Evolutionary conservation across 208 protist species (phyloP), one percentile per base, ranked within the genome.

Genomic region (Acanthamoeba polyphaga): DNA sequence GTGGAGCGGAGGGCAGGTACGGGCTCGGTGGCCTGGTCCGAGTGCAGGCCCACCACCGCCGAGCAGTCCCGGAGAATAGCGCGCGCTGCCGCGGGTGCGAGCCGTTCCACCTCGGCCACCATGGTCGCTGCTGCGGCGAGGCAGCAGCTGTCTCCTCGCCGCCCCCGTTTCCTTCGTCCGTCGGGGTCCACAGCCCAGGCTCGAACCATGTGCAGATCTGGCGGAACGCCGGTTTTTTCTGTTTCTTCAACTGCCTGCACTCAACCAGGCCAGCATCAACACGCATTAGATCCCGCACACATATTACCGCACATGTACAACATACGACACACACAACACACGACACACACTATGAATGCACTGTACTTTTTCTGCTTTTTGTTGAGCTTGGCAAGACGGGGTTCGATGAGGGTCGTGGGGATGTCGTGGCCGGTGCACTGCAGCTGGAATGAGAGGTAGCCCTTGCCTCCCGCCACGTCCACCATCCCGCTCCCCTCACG

Each of bases 381-480:
- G 43, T 68, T 4, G 0, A 92, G 62, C 43, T 74, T 51, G 60
- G 64, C 62, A 8, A 5, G 29, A 6, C 87, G 87, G 10, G 87
- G 87, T 22, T 92, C 87, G 43, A 92, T 74, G 60, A 92, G 62
- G 19, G 87, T 92, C 12, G 62, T 55, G 27, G 62, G 55, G 8
- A 92, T 38, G 43, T 55, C 87, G 46, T 88, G 80, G 6, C 49
- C 64, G 19, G 29, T 46, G 38, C 64, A 76, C 64, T 76, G 62
- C 24, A 92, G 60, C 24, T 92, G 87, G n/a, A 76, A 92, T 0
- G 87, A 92, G 8, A 92, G 34, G 62, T 92, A 68, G 55, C 87
- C 87, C 62, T 92, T 92, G 6, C 87, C 87, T 13, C 87, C 87
- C n/a, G 87, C 87, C 49, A 92, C 87, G 13, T 92, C 87, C 17